These are phyloP conservation scores for Fusarium sororula DNA, from an alignment of 2,329 filamentous ascomycete genomes.

Conservation along the genomic window DNA sequence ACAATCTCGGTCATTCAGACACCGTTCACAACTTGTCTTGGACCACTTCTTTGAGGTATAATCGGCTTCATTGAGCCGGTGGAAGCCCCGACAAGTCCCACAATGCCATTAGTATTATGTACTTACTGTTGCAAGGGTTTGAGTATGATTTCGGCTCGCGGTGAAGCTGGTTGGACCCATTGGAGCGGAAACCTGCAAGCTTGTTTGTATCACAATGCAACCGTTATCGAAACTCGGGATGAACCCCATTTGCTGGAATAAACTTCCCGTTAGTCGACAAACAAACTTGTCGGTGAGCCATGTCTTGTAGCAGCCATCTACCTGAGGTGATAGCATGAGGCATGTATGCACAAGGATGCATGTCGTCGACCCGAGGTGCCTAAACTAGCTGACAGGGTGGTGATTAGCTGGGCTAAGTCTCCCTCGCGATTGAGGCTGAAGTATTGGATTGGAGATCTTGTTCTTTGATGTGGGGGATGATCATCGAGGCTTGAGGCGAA, in stretches of 20 bases:
- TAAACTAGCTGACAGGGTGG: conserved; percentile 1
- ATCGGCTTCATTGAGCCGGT: not conserved
- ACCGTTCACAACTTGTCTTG: not conserved
- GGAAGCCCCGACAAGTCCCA: conserved; percentile 8
- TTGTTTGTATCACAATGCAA: conserved; percentile 32
- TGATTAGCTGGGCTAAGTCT: conserved; percentile 7
- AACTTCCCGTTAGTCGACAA: conserved; percentile 14
- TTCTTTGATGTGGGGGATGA: conserved; percentile 39
- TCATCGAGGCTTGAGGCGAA: conserved; percentile 19
- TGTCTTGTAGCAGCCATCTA: conserved; percentile 3
- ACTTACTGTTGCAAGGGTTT: conserved; percentile 14
- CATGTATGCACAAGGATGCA: conserved; percentile 13
- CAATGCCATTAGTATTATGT: not conserved
- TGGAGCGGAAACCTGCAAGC: conserved; percentile 31
- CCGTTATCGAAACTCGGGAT: conserved; percentile 33
- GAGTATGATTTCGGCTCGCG: conserved; percentile 17
- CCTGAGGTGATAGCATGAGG: conserved; percentile 4
- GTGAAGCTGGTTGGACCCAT: conserved; percentile 17
- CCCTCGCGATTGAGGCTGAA: conserved; percentile 37
- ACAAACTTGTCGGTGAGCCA: conserved; percentile 26
- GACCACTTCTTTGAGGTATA: not conserved
- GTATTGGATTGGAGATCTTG: conserved; percentile 26
- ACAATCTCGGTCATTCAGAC: not conserved
- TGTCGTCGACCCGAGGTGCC: conserved; percentile 3
- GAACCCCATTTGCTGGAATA: conserved; percentile 39